Percentiles rank a stretch among this genome's conserved stretches.
These are phyloP conservation scores for Arabis alpina DNA, from an alignment of 345 rosid genomes.

Conservation along the genomic window DNA sequence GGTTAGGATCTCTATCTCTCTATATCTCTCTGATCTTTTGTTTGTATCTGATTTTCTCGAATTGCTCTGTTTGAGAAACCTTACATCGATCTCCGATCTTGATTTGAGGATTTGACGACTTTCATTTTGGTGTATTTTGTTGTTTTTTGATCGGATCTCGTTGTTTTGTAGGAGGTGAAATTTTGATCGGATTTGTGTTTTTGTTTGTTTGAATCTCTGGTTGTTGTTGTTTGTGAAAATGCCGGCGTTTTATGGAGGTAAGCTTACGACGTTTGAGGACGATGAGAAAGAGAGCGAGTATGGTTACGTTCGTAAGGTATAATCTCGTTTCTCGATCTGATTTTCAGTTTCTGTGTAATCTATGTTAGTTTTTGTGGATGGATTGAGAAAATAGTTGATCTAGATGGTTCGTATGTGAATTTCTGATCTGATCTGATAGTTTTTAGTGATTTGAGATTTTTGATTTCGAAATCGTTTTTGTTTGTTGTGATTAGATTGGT, in stretches of 20 bases:
- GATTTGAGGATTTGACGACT: background rate
- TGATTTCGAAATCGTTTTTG: background rate
- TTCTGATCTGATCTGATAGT: conserved; percentile 35
- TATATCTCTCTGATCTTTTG: conserved; percentile 8
- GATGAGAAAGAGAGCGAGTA: conserved; percentile 98
- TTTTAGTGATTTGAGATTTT: conserved; percentile 19
- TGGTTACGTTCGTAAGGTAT: conserved; percentile 97
- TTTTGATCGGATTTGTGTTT: conserved; percentile 27
- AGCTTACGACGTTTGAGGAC: conserved; percentile 93
- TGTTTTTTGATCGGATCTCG: no score
- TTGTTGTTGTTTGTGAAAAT: conserved; percentile 44
- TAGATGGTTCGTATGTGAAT: conserved; percentile 19
- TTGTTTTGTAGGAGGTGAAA: background rate
- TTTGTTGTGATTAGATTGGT: conserved; percentile 21
- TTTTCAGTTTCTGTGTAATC: background rate
- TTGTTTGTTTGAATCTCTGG: conserved; percentile 14
- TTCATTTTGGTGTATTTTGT: conserved; percentile 11
- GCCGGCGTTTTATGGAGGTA: conserved; percentile 85
- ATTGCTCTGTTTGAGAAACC: conserved; percentile 10
- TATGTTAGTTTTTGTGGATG: conserved; percentile 18
- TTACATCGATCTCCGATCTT: conserved; percentile 31
- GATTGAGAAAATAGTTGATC: no score
- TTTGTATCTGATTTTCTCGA: conserved; percentile 25
- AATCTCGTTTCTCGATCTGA: conserved; percentile 32
- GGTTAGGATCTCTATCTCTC: conserved; percentile 39